Conservation (phyloP, 495 filamentous ascomycete species). For the Annulohypoxylon nitens region DNA sequence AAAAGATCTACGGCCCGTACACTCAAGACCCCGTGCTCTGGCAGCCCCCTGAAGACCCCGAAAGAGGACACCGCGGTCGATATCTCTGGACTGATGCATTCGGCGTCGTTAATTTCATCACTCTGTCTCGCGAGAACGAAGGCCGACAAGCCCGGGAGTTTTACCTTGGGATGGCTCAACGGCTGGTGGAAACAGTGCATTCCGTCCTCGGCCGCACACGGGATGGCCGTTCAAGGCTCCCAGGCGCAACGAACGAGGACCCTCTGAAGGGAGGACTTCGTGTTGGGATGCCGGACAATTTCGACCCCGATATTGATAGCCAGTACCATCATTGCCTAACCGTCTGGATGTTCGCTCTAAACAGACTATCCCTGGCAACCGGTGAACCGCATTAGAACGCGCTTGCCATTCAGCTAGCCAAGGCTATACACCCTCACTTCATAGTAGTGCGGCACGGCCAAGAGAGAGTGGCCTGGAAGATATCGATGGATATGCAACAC, state of each 20-base stretch:
- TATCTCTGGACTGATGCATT: constrained; percentile 80
- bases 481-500: constrained; percentile 64
- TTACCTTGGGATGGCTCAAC: constrained; percentile 68
- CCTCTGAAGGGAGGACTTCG: constrained; percentile 72
- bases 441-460: constrained; percentile 56
- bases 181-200: constrained; percentile 69
- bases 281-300: constrained; percentile 69
- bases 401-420: constrained; percentile 69
- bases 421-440: constrained; percentile 71
- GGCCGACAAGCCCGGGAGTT: constrained; percentile 39
- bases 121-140: constrained; percentile 63
- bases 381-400: constrained; percentile 65
- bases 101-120: constrained; percentile 76
- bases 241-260: constrained; percentile 66
- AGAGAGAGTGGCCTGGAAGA: constrained; percentile 73
- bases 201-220: constrained; percentile 67
- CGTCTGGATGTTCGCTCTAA: constrained; percentile 78
- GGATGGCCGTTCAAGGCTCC: constrained; percentile 63
- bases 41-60: constrained; percentile 53
- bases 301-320: constrained; percentile 70
- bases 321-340: constrained; percentile 79
- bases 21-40: constrained; percentile 46
- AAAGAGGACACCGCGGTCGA: constrained; percentile 72
- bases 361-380: constrained; percentile 67
- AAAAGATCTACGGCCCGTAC: constrained; percentile 60